A percentile compares a stretch with the other conserved stretches of the same genome.
Conservation (phyloP, 2,329 filamentous ascomycete species). For the Bipolaris bicolor region DNA sequence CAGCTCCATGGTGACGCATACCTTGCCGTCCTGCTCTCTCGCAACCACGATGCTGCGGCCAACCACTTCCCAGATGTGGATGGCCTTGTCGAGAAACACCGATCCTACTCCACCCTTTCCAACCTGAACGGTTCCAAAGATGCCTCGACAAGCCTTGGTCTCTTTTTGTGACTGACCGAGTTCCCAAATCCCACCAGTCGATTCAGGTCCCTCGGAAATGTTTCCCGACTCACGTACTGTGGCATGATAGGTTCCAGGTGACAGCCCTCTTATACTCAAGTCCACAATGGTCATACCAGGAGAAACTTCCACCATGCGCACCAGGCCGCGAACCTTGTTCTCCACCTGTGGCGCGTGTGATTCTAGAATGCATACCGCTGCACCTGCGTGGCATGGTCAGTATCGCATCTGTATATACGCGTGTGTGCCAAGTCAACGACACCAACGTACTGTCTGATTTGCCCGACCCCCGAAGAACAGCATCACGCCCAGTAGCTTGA, state of each 20-base stretch:
- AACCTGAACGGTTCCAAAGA: conserved; percentile 78
- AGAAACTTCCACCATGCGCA: conserved; percentile 90
- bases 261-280: conserved; percentile 81
- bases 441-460: conserved; percentile 74
- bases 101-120: conserved; percentile 76
- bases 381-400: conserved; percentile 56
- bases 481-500: conserved; percentile 87
- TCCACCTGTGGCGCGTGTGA: conserved; percentile 68
- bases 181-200: conserved; percentile 83
- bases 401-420: neutral
- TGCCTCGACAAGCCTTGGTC: conserved; percentile 60
- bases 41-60: conserved; percentile 90
- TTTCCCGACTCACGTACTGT: conserved; percentile 87
- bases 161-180: conserved; percentile 54
- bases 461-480: conserved; percentile 89
- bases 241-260: conserved; percentile 80
- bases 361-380: conserved; percentile 95
- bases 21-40: conserved; percentile 64
- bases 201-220: conserved; percentile 80
- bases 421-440: conserved; percentile 2
- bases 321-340: conserved; percentile 80
- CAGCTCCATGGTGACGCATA: conserved; percentile 13
- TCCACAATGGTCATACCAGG: conserved; percentile 82
- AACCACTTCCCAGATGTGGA: conserved; percentile 96
- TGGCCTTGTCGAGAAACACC: conserved; percentile 78